These are phyloP conservation scores for Carex myosuroides DNA, from an alignment of 176 grass and related monocot species.

Conservation along the genomic window DNA sequence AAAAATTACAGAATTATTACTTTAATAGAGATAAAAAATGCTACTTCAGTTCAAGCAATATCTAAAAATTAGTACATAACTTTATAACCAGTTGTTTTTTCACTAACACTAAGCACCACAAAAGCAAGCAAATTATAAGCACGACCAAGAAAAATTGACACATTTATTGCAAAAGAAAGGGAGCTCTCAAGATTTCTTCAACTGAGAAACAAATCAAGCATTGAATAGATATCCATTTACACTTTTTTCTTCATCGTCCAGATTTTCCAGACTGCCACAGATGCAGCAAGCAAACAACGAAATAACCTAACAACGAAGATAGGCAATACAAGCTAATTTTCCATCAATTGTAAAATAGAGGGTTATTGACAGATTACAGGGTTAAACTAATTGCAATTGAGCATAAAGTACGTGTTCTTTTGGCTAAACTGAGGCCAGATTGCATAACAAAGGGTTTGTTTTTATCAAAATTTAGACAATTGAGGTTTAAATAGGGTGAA, in stretches of 20 bases:
- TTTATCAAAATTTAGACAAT: background rate
- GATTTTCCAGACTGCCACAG: no score
- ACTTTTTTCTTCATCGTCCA: no score
- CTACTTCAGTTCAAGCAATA: background rate
- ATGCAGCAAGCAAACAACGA: no score
- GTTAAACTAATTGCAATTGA: background rate
- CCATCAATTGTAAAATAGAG: background rate
- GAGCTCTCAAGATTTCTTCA: background rate
- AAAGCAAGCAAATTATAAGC: background rate
- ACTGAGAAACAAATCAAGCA: background rate
- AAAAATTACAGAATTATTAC: no score
- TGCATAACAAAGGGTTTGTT: background rate
- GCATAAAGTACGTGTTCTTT: background rate
- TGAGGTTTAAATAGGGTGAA: background rate
- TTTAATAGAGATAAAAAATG: background rate
- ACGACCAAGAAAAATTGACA: background rate
- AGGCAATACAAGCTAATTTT: background rate
- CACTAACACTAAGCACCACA: background rate
- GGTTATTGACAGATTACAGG: background rate
- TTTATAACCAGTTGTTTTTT: background rate
- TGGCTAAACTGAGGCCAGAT: background rate
- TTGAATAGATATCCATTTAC: slow-evolving; percentile 19
- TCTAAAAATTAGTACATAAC: background rate
- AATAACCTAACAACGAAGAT: slow-evolving; percentile 52
- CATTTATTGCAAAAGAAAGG: background rate